Evolutionary conservation across 768 basidiomycete species (phyloP).

Genomic region (Lentinula sp.): DNA sequence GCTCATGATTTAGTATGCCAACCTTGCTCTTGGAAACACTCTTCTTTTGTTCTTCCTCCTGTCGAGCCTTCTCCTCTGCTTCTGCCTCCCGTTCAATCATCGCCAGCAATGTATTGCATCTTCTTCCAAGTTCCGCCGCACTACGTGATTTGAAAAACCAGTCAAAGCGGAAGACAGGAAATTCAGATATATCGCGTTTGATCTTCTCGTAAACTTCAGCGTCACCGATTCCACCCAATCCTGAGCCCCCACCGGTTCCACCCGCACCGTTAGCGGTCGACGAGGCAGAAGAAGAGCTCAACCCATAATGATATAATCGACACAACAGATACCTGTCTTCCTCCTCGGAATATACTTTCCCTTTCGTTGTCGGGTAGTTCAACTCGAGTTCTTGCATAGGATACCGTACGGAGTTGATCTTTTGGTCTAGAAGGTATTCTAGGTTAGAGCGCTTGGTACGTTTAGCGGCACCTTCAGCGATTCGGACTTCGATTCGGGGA

Average conservation of each 20-base stretch:
- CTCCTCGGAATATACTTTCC: constrained; percentile 94
- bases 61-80: constrained; percentile 19
- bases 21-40: constrained; percentile 59
- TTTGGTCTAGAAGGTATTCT: constrained; percentile 70
- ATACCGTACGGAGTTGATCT: constrained; percentile 76
- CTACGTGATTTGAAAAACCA: constrained; percentile 98
- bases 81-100: constrained; percentile 95
- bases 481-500: constrained; percentile 75
- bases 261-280: not conserved
- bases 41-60: constrained; percentile 63
- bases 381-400: constrained; percentile 98
- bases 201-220: constrained; percentile 93
- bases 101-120: constrained; percentile 80
- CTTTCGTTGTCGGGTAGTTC: constrained; percentile 92
- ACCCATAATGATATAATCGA: constrained; percentile 83
- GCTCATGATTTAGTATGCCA: constrained; percentile 9
- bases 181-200: constrained; percentile 94
- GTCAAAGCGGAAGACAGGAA: constrained; percentile 95
- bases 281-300: constrained; percentile 42
- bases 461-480: constrained; percentile 84
- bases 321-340: constrained; percentile 95
- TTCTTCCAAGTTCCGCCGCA: constrained; percentile 79
- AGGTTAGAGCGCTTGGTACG: constrained; percentile 82
- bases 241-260: not conserved
- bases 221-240: not conserved